Evolutionary conservation across 805 yeast genomes (phyloP).

Genomic region (Wickerhamiella azymoides): DNA sequence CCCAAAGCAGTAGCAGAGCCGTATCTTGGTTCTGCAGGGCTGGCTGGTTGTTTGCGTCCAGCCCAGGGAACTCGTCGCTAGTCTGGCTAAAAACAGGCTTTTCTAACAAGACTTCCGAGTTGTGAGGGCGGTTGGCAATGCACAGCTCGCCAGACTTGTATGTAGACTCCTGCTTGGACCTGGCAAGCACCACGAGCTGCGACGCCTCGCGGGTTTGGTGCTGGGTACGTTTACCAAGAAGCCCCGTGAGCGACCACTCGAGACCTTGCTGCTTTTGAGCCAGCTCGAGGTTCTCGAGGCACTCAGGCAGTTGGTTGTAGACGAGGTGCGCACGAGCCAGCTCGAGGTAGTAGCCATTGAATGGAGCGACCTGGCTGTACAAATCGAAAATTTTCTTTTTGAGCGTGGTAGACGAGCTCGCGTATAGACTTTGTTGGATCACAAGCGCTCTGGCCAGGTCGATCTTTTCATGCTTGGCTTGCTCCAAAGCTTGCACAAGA

Average conservation of each 20-base stretch:
- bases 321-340: slow-evolving; percentile 36
- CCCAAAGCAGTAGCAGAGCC: slow-evolving; percentile 57
- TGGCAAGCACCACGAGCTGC: slow-evolving; percentile 62
- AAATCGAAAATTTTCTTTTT: slow-evolving; percentile 17
- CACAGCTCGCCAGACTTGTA: background rate
- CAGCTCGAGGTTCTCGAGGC: slow-evolving; percentile 15
- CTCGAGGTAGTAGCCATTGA: slow-evolving; percentile 36
- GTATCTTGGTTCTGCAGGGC: slow-evolving; percentile 52
- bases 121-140: slow-evolving; percentile 42
- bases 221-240: slow-evolving; percentile 76
- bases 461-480: slow-evolving; percentile 30
- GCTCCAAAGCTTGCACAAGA: slow-evolving; percentile 40
- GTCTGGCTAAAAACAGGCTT: slow-evolving; percentile 38
- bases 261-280: slow-evolving; percentile 38
- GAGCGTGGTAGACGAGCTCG: slow-evolving; percentile 18
- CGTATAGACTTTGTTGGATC: slow-evolving; percentile 25
- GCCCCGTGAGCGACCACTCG: slow-evolving; percentile 68
- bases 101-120: slow-evolving; percentile 69
- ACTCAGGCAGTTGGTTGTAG: slow-evolving; percentile 22
- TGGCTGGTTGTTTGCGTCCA: slow-evolving; percentile 81
- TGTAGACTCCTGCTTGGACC: slow-evolving; percentile 14
- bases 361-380: slow-evolving; percentile 1
- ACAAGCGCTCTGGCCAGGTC: slow-evolving; percentile 26
- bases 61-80: slow-evolving; percentile 23
- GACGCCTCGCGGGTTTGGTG: slow-evolving; percentile 62